Evolutionary conservation across 2,329 filamentous ascomycete genomes (phyloP).

Genomic region (Fusarium sp.): DNA sequence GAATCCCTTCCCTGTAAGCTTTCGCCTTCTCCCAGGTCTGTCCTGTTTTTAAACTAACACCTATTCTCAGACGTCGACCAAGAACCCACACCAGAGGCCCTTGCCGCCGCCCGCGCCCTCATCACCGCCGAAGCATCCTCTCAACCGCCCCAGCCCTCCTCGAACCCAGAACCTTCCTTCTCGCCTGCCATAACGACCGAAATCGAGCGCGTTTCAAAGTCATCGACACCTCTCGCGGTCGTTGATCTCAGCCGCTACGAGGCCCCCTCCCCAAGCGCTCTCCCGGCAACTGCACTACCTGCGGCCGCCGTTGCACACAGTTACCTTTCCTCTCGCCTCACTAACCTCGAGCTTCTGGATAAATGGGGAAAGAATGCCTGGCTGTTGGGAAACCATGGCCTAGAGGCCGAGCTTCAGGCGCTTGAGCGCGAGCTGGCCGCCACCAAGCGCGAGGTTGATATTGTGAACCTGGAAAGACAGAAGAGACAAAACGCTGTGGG

Average conservation of each 20-base stretch:
- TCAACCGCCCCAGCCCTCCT: constrained; percentile 66
- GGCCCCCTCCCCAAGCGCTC: constrained; percentile 60
- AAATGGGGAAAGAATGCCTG: constrained; percentile 90
- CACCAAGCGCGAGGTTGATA: constrained; percentile 78
- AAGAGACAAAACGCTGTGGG: constrained; percentile 78
- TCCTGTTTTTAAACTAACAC: constrained; percentile 33
- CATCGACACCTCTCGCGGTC: constrained; percentile 58
- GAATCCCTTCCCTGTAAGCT: constrained; percentile 85
- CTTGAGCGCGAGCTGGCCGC: constrained; percentile 83
- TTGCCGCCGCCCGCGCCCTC: constrained; percentile 77
- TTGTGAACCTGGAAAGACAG: constrained; percentile 79
- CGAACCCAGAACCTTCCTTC: constrained; percentile 69
- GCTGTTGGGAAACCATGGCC: constrained; percentile 86
- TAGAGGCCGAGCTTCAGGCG: constrained; percentile 76
- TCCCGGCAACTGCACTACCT: constrained; percentile 75
- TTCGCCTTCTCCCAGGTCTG: constrained; percentile 14
- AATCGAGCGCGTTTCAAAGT: constrained; percentile 73
- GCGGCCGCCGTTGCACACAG: constrained; percentile 65
- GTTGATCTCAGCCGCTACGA: constrained; percentile 88
- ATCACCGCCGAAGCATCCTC: constrained; percentile 75
- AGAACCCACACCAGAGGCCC: constrained; percentile 74
- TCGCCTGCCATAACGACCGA: constrained; percentile 78
- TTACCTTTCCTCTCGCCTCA: constrained; percentile 67
- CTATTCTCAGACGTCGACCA: constrained; percentile 80
- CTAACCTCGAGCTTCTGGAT: constrained; percentile 81